A percentile compares a stretch with the other conserved stretches of the same genome.
Conservation (phyloP, 1,284 basidiomycete genomes). For the Sporisorium scitamineum region DNA sequence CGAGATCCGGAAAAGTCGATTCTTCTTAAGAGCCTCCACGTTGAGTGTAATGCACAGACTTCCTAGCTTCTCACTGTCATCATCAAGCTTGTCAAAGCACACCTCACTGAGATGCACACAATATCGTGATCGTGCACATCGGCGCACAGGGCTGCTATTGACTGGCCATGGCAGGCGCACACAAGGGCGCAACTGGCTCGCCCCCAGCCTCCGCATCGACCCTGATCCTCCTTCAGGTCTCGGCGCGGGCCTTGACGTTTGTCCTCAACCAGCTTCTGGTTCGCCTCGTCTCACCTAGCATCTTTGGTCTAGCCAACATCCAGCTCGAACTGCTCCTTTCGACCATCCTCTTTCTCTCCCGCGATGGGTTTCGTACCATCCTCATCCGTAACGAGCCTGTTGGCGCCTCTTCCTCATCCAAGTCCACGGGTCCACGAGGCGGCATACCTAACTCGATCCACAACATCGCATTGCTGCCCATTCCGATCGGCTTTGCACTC, state of each 20-base stretch:
- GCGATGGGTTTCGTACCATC: slow-evolving; percentile 79
- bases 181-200: neutral
- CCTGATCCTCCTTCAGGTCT: slow-evolving; percentile 85
- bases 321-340: slow-evolving; percentile 87
- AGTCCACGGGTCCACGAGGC: slow-evolving; percentile 8
- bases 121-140: too few species aligned
- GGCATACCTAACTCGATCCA: slow-evolving; percentile 36
- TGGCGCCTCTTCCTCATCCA: neutral
- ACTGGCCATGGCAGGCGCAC: neutral
- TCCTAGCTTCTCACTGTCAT: neutral
- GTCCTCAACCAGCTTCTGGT: slow-evolving; percentile 87
- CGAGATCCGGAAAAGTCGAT: neutral
- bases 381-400: slow-evolving; percentile 38
- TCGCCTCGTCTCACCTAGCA: slow-evolving; percentile 83
- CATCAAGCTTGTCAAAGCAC: too few species aligned
- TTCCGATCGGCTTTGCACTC: slow-evolving; percentile 50
- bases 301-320: slow-evolving; percentile 86
- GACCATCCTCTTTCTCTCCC: slow-evolving; percentile 88
- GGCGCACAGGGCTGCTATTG: too few species aligned
- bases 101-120: too few species aligned
- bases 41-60: too few species aligned
- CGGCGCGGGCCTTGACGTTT: slow-evolving; percentile 87
- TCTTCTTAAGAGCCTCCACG: neutral
- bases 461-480: slow-evolving; percentile 62
- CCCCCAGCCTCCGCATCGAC: slow-evolving; percentile 75